Evolutionary conservation across 1,284 basidiomycete genomes (phyloP).

Genomic region (Ceratobasidium theobromae): DNA sequence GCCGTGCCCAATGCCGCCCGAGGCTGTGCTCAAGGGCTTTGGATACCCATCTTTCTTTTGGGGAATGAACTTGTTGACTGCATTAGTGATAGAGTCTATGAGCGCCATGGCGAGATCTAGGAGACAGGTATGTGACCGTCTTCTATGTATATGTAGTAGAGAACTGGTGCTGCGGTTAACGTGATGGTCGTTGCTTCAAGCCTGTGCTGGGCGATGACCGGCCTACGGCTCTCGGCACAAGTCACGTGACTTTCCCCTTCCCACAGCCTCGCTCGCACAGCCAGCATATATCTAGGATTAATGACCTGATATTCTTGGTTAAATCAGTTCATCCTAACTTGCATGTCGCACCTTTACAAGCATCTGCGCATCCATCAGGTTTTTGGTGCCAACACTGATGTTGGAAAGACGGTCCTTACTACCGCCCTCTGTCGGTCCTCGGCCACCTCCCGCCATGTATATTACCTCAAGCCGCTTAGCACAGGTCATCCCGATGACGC

Average conservation of each 20-base stretch:
- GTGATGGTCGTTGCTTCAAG: conserved; percentile 9
- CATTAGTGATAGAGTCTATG: conserved; percentile 42
- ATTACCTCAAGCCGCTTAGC: conserved; percentile 90
- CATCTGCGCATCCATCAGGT: conserved; percentile 84
- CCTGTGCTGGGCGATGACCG: conserved; percentile 24
- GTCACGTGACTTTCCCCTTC: neutral
- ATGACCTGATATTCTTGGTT: too few species aligned
- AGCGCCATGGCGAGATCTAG: conserved; percentile 36
- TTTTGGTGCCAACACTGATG: conserved; percentile 89
- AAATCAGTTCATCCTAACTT: neutral
- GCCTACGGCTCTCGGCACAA: conserved; percentile 2
- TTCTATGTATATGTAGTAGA: neutral
- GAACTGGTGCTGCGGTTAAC: conserved; percentile 26
- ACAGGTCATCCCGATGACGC: conserved; percentile 80
- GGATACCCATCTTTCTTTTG: conserved; percentile 40
- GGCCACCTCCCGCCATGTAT: conserved; percentile 51
- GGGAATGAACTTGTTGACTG: conserved; percentile 47
- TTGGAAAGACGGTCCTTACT: conserved; percentile 89
- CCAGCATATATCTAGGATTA: conserved; percentile 21
- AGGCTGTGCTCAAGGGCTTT: conserved; percentile 41
- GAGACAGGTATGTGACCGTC: neutral
- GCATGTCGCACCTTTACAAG: conserved; percentile 60
- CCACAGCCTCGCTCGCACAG: neutral
- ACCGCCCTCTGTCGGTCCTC: conserved; percentile 80
- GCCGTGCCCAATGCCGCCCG: conserved; percentile 58